Conservation (phyloP, 495 filamentous ascomycete species). For the Penicillium lividum region DNA sequence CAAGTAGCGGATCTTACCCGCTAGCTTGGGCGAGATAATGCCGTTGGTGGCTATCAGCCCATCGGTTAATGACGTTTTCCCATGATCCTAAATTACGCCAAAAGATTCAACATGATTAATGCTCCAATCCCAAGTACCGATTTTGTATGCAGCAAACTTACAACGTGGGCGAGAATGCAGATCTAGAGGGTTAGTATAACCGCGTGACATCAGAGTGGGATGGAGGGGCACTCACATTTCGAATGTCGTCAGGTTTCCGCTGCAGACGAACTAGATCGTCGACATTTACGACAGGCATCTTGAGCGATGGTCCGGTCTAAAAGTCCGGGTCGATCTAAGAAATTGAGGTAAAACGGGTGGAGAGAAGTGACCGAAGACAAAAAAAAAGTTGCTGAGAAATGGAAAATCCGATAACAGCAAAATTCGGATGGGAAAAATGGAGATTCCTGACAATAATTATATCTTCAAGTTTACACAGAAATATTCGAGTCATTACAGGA, state of each 20-base stretch:
- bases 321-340: conserved; percentile 11
- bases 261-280: conserved; percentile 86
- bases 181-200: conserved; percentile 62
- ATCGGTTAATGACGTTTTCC: conserved; percentile 97
- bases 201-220: conserved; percentile 34
- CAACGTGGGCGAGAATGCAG: conserved; percentile 95
- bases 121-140: not conserved
- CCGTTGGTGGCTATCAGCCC: conserved; percentile 97
- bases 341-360: conserved; percentile 15
- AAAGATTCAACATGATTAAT: conserved; percentile 8
- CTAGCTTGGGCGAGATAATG: conserved; percentile 96
- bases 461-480: not conserved
- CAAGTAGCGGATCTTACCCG: conserved; percentile 96
- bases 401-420: conserved; percentile 6
- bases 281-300: conserved; percentile 85
- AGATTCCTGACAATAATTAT: not conserved
- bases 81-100: conserved; percentile 67
- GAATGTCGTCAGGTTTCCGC: conserved; percentile 77
- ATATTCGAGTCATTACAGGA: too few species aligned
- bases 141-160: conserved; percentile 47
- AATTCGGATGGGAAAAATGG: not conserved
- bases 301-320: conserved; percentile 29
- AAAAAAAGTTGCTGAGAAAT: conserved; percentile 34
- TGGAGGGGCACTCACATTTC: conserved; percentile 69
- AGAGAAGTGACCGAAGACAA: conserved; percentile 18